Percentiles rank a stretch among this genome's conserved stretches.
phyloP scores from a whole-genome alignment of 305 asterid species.

The Solanum hybrid region DNA sequence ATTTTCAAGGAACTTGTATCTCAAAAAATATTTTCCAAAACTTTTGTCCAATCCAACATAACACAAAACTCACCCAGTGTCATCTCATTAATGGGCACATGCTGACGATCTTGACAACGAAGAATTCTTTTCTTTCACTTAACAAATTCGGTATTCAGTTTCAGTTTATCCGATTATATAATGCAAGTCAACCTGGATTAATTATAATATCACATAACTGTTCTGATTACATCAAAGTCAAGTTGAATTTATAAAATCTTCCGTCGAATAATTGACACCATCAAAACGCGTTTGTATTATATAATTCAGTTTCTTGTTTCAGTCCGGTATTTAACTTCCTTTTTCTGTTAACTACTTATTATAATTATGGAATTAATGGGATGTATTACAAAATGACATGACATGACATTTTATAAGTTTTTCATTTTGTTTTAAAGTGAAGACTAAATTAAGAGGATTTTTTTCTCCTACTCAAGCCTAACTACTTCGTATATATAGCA shows the following conservation, averaged over 20 bases:
- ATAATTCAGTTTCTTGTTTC: neutral
- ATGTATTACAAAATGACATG: neutral
- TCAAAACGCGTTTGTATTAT: neutral
- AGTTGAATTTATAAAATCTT: neutral
- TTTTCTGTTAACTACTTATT: neutral
- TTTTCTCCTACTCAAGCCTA: neutral
- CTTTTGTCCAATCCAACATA: neutral
- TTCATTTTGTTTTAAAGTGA: neutral
- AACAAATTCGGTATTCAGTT: neutral
- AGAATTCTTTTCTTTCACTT: neutral
- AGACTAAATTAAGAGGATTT: neutral
- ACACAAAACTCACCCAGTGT: neutral
- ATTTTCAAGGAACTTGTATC: rapidly evolving
- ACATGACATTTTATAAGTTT: neutral
- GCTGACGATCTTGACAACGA: neutral
- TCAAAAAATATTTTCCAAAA: neutral
- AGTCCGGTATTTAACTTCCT: neutral
- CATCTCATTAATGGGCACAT: neutral
- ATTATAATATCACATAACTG: neutral
- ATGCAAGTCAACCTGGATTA: neutral
- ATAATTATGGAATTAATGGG: neutral
- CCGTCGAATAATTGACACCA: neutral
- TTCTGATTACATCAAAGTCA: neutral
- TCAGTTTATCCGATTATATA: neutral
- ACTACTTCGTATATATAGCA: neutral